phyloP scores from a whole-genome alignment of 192 early-diverging fungal species.

The Endogone sp. region DNA sequence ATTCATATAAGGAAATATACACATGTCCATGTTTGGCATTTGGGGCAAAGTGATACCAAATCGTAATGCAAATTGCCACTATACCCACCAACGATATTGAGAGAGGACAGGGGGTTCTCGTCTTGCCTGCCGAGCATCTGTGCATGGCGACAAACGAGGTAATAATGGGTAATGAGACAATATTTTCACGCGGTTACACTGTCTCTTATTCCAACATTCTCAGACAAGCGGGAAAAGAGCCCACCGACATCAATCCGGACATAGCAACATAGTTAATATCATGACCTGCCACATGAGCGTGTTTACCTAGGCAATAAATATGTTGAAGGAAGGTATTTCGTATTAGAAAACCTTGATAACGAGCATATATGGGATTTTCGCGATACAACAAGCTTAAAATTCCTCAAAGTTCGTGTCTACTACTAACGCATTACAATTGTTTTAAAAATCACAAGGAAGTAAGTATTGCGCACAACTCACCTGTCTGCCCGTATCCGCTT shows the following conservation, averaged over 20 bases:
- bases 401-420: no score
- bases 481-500: slow-evolving; percentile 67
- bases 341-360: no score
- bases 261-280: slow-evolving; percentile 70
- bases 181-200: no score
- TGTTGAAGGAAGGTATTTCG: no score
- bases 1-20: not conserved
- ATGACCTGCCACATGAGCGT: slow-evolving; percentile 51
- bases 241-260: slow-evolving; percentile 55
- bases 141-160: not conserved
- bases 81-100: slow-evolving; percentile 30
- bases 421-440: no score
- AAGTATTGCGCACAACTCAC: slow-evolving; percentile 12
- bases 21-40: not conserved
- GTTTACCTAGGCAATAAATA: slow-evolving; percentile 34
- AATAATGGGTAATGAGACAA: no score
- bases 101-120: slow-evolving; percentile 38
- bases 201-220: no score
- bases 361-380: no score
- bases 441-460: no score
- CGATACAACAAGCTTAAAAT: no score
- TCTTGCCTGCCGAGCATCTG: slow-evolving; percentile 44
- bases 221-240: not conserved
- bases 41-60: no score
- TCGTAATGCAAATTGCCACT: not conserved